Percentiles rank a stretch among this genome's conserved stretches.
phyloP scores from a whole-genome alignment of 129 eudicot genomes.

The Apium graveolens region DNA sequence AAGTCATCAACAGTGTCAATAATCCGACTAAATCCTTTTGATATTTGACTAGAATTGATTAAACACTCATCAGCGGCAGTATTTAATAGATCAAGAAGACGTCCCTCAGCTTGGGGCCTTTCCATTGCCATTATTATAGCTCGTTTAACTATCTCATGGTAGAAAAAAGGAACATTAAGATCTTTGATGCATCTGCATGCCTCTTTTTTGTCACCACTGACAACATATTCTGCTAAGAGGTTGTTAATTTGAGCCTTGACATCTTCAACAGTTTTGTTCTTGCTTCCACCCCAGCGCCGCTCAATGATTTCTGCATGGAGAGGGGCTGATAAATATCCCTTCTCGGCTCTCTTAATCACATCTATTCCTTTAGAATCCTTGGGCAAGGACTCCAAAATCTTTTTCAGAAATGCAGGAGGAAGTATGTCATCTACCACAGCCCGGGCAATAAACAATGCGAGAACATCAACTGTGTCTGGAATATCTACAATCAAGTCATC shows the following conservation, averaged over 20 bases:
- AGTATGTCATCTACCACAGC: slow-evolving; percentile 91
- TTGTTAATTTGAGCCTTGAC: slow-evolving; percentile 54
- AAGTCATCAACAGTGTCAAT: slow-evolving; percentile 77
- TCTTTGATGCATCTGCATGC: slow-evolving; percentile 79
- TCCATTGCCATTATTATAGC: slow-evolving; percentile 88
- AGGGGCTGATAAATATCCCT: slow-evolving; percentile 79
- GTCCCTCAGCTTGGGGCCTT: slow-evolving; percentile 42
- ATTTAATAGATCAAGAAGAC: slow-evolving; percentile 60
- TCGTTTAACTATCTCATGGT: slow-evolving; percentile 83
- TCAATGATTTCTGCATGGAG: slow-evolving; percentile 76
- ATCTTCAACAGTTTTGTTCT: slow-evolving; percentile 72
- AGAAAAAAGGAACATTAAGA: slow-evolving; percentile 71
- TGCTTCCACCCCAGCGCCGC: slow-evolving; percentile 82
- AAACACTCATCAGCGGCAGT: slow-evolving; percentile 60
- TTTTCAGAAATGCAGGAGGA: slow-evolving; percentile 80
- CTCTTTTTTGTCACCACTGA: slow-evolving; percentile 76
- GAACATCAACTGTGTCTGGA: slow-evolving; percentile 73
- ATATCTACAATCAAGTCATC: slow-evolving; percentile 87
- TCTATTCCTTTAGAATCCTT: slow-evolving; percentile 59
- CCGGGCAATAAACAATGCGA: slow-evolving; percentile 77
- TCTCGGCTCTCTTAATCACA: slow-evolving; percentile 73
- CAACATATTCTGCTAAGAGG: slow-evolving; percentile 56
- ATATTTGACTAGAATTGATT: slow-evolving; percentile 81
- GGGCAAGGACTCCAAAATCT: slow-evolving; percentile 40
- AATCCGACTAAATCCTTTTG: slow-evolving; percentile 66